These are phyloP conservation scores for Mycena chlorophos DNA, from an alignment of 768 basidiomycete genomes.

Conservation along the genomic window DNA sequence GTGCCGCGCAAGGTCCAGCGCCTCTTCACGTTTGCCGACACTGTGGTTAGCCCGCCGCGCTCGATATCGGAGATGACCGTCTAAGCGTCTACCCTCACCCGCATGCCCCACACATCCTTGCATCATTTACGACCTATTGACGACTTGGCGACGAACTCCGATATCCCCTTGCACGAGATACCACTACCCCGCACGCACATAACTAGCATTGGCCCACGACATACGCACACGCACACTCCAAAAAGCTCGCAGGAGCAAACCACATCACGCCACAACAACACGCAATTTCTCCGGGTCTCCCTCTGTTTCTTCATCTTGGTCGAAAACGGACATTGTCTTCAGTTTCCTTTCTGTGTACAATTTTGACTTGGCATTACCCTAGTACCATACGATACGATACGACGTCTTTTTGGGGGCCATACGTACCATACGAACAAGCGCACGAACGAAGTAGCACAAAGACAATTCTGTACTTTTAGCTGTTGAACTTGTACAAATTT, in stretches of 20 bases:
- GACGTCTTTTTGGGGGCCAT: too few relatives aligned
- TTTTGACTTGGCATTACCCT: neutral
- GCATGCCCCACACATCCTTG: too few relatives aligned
- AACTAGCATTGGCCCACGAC: too few relatives aligned
- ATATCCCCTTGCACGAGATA: neutral
- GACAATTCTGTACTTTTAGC: too few relatives aligned
- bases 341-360: conserved; percentile 1
- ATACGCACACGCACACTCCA: neutral
- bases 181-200: neutral
- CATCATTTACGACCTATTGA: neutral
- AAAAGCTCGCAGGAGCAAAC: conserved; percentile 1
- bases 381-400: neutral
- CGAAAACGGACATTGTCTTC: neutral
- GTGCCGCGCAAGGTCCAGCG: conserved; percentile 52
- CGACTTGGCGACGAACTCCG: neutral
- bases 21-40: conserved; percentile 68
- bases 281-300: neutral
- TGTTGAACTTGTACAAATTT: too few relatives aligned
- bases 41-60: conserved; percentile 14
- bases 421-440: neutral
- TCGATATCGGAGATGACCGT: neutral
- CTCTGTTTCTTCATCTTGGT: too few relatives aligned
- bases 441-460: neutral
- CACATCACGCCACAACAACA: neutral
- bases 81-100: too few relatives aligned